Conservation (phyloP, 2,329 filamentous ascomycete species). For the Cladosporium sp. region DNA sequence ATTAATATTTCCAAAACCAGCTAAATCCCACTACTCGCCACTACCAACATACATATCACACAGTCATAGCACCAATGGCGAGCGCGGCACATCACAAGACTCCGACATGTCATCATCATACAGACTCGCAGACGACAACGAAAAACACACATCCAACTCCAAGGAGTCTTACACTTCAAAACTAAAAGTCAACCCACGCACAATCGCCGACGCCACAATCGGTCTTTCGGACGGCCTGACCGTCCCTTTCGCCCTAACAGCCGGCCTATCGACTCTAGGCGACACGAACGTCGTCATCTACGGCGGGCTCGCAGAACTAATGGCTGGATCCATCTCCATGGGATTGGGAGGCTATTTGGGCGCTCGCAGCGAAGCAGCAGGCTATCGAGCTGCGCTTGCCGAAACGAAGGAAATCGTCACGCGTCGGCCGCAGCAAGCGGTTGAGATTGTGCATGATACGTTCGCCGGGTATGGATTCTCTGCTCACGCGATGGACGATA, state of each 20-base stretch:
- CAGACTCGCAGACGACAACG: neutral
- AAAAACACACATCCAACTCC: neutral
- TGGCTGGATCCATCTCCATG: slow-evolving; percentile 41
- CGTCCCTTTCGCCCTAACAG: slow-evolving; percentile 41
- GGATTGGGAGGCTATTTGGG: slow-evolving; percentile 42
- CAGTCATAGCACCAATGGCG: neutral
- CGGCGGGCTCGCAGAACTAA: slow-evolving; percentile 39
- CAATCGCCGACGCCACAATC: slow-evolving; percentile 43
- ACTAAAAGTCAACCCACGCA: slow-evolving; percentile 27
- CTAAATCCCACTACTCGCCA: neutral
- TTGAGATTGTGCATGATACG: slow-evolving; percentile 36
- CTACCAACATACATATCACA: slow-evolving; percentile 1
- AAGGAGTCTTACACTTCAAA: neutral
- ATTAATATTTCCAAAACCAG: neutral
- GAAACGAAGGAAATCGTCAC: slow-evolving; percentile 40
- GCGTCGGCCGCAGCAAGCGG: slow-evolving; percentile 35
- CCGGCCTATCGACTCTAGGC: slow-evolving; percentile 38
- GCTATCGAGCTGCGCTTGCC: slow-evolving; percentile 43
- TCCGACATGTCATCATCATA: neutral
- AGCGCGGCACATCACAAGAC: neutral
- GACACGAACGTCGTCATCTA: slow-evolving; percentile 37
- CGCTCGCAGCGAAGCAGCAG: slow-evolving; percentile 49
- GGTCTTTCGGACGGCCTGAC: slow-evolving; percentile 42
- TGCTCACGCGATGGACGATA: slow-evolving; percentile 21
- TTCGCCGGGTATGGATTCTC: slow-evolving; percentile 41